Percentiles rank a stretch among this genome's conserved stretches.
These are phyloP conservation scores for Cylindrodendrum hubeiense DNA, from an alignment of 2,329 filamentous ascomycete species.

Conservation along the genomic window DNA sequence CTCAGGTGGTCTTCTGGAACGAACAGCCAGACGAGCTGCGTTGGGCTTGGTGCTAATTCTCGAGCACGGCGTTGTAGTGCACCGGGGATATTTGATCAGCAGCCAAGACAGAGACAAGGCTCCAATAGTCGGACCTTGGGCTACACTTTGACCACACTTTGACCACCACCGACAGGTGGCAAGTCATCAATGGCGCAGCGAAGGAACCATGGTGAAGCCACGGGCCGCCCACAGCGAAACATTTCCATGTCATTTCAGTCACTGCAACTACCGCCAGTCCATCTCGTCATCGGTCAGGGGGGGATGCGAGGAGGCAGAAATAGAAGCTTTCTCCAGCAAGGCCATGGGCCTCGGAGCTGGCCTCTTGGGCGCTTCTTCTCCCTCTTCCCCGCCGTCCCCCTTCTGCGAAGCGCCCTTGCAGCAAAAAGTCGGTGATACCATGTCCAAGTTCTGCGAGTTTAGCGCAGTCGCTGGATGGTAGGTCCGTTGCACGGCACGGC, in stretches of 20 bases:
- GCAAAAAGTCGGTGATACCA: neutral
- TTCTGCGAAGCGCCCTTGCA: neutral
- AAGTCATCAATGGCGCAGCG: conserved; percentile 35
- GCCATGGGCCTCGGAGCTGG: neutral
- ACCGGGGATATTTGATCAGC: conserved; percentile 10
- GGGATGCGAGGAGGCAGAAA: neutral
- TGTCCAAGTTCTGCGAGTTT: neutral
- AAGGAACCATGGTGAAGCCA: conserved; percentile 10
- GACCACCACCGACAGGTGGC: conserved; percentile 40
- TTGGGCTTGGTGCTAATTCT: neutral
- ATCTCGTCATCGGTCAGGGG: neutral
- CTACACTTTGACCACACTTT: conserved; percentile 31
- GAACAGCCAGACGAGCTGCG: neutral
- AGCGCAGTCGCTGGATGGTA: neutral
- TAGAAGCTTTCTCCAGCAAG: neutral
- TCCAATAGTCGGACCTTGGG: conserved; percentile 19
- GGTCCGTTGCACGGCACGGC: neutral
- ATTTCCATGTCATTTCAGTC: neutral
- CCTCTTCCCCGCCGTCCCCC: neutral
- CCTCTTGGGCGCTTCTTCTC: conserved; percentile 3
- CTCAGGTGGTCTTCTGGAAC: neutral
- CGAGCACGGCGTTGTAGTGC: neutral
- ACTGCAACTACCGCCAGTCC: conserved; percentile 6
- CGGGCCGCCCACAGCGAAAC: neutral
- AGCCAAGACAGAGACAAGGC: conserved; percentile 20